These are phyloP conservation scores for Candida tammaniensis DNA, from an alignment of 805 yeast genomes.

Conservation along the genomic window DNA sequence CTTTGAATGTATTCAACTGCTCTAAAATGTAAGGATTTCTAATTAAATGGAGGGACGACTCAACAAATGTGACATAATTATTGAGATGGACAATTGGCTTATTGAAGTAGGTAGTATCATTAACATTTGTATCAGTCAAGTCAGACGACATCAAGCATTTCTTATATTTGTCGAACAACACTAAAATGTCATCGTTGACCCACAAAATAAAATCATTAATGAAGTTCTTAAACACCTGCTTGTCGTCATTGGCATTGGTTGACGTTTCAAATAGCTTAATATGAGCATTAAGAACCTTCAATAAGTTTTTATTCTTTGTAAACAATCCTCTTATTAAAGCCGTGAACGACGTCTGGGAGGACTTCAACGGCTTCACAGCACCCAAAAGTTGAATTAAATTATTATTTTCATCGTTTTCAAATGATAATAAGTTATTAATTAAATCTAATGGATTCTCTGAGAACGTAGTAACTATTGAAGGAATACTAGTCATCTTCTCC, in stretches of 20 bases:
- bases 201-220: conserved; percentile 38
- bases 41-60: conserved; percentile 17
- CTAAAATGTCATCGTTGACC: conserved; percentile 34
- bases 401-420: conserved; percentile 31
- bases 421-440: conserved; percentile 15
- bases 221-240: conserved; percentile 31
- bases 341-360: conserved; percentile 23
- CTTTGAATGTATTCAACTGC: conserved; percentile 19
- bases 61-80: conserved; percentile 28
- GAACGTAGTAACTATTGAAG: conserved; percentile 1
- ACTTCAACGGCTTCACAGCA: conserved; percentile 27
- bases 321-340: conserved; percentile 38
- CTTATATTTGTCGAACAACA: conserved; percentile 32
- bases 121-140: conserved; percentile 10
- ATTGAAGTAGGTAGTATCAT: conserved; percentile 19
- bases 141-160: conserved; percentile 12
- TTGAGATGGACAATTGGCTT: conserved; percentile 31
- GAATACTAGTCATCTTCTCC: too few species aligned
- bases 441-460: conserved; percentile 11
- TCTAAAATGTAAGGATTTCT: conserved; percentile 41
- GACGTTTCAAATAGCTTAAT: conserved; percentile 4
- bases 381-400: conserved; percentile 35
- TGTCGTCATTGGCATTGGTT: conserved; percentile 17
- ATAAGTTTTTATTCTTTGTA: conserved; percentile 29
- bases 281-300: conserved; percentile 8